Evolutionary conservation across 805 yeast species (phyloP).

Genomic region (Barnettozyma salicaria): DNA sequence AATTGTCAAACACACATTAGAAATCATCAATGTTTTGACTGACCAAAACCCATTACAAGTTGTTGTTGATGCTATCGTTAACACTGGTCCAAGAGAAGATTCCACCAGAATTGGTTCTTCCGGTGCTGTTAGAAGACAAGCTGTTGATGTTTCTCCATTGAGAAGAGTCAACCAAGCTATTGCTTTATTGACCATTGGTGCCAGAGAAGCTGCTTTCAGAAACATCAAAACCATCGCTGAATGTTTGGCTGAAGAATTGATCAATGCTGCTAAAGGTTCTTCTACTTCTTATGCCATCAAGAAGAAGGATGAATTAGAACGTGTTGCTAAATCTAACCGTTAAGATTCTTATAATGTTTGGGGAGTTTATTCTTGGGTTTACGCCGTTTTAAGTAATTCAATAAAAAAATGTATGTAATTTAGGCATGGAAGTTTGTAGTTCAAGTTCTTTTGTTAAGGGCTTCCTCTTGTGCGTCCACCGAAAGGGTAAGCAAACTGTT

Average conservation of each 20-base stretch:
- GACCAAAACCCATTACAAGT: slow-evolving; percentile 99
- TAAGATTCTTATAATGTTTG: slow-evolving; percentile 38
- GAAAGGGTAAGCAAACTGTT: too few relatives aligned
- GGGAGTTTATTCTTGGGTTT: slow-evolving; percentile 8
- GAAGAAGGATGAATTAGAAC: slow-evolving; percentile 99
- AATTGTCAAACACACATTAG: slow-evolving; percentile 98
- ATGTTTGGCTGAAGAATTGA: slow-evolving; percentile 99
- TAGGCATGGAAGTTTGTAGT: background rate
- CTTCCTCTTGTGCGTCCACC: too few relatives aligned
- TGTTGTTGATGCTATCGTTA: slow-evolving; percentile 97
- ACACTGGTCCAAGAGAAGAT: slow-evolving; percentile 99
- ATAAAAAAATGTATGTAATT: slow-evolving; percentile 7
- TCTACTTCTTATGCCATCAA: slow-evolving; percentile 99
- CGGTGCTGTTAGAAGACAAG: slow-evolving; percentile 99
- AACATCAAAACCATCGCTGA: slow-evolving; percentile 99
- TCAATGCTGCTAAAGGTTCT: slow-evolving; percentile 99
- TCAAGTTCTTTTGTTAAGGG: too few relatives aligned
- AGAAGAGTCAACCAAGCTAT: slow-evolving; percentile 99
- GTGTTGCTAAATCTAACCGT: slow-evolving; percentile 99
- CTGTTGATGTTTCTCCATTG: slow-evolving; percentile 99
- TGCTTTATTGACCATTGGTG: slow-evolving; percentile 97
- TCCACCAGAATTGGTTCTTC: slow-evolving; percentile 99
- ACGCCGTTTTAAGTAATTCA: slow-evolving; percentile 6
- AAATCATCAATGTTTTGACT: slow-evolving; percentile 93
- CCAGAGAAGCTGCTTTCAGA: slow-evolving; percentile 99